phyloP scores from a whole-genome alignment of 495 filamentous ascomycete species.

The Thozetella sp. region DNA sequence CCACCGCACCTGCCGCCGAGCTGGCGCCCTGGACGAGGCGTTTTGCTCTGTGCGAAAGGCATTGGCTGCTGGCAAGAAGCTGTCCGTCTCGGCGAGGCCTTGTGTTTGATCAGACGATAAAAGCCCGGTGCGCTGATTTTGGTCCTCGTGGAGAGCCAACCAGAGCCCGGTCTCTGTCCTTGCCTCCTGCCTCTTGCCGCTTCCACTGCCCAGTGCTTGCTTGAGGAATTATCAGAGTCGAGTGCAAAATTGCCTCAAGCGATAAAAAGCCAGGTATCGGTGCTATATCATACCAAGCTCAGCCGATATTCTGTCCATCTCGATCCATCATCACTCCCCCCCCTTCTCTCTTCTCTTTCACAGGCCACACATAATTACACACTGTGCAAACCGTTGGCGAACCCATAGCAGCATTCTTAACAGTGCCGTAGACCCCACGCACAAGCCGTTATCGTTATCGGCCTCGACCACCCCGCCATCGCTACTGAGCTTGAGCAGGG shows the following conservation, averaged over 20 bases:
- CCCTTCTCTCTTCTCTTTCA: not conserved
- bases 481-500: not conserved
- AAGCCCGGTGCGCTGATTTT: conserved; percentile 1
- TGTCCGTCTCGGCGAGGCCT: not conserved
- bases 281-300: not conserved
- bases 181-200: not conserved
- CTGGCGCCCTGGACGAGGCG: not conserved
- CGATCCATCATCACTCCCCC: not conserved
- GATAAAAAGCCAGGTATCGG: too few relatives aligned
- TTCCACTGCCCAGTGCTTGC: not conserved
- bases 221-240: not conserved
- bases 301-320: not conserved
- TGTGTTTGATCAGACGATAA: not conserved
- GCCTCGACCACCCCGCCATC: not conserved
- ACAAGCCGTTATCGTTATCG: not conserved
- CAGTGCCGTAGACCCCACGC: not conserved
- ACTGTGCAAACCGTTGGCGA: too few relatives aligned
- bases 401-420: too few relatives aligned
- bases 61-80: not conserved
- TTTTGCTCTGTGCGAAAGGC: not conserved
- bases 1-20: not conserved
- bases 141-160: not conserved
- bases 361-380: not conserved
- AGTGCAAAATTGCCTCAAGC: not conserved
- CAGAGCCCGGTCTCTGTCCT: not conserved